These are phyloP conservation scores for Salix caprea DNA, from an alignment of 345 rosid species.

Conservation along the genomic window DNA sequence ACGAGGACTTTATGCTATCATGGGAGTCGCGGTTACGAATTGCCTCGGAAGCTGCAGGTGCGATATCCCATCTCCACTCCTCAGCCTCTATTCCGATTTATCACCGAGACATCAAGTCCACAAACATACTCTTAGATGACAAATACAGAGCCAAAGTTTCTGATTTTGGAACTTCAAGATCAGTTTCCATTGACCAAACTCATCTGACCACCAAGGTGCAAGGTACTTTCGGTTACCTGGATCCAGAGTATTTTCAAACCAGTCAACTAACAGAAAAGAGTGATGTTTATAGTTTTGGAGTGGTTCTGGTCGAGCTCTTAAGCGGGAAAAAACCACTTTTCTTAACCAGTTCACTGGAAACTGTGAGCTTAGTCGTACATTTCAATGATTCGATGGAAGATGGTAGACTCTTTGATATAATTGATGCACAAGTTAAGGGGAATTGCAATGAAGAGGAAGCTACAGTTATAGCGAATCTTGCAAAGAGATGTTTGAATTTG, in stretches of 20 bases:
- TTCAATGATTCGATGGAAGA: conserved; percentile 9
- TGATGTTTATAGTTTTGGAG: conserved; percentile 26
- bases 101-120: conserved; percentile 15
- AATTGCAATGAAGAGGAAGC: neutral
- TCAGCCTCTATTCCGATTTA: conserved; percentile 12
- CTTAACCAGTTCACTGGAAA: neutral
- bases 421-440: conserved; percentile 1
- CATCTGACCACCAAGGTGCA: conserved; percentile 22
- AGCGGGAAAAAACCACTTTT: conserved; percentile 17
- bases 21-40: conserved; percentile 12
- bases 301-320: conserved; percentile 16
- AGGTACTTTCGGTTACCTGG: conserved; percentile 31
- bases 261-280: conserved; percentile 18
- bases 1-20: neutral
- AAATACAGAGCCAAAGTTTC: conserved; percentile 19
- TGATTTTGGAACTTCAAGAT: conserved; percentile 23
- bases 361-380: conserved; percentile 6
- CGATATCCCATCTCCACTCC: conserved; percentile 14
- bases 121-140: conserved; percentile 24
- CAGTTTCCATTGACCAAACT: conserved; percentile 12
- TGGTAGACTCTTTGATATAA: neutral
- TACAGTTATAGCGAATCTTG: conserved; percentile 5
- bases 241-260: conserved; percentile 10
- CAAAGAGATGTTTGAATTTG: neutral
- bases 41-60: conserved; percentile 16